Evolutionary conservation across 805 yeast species (phyloP).

Genomic region (Maudiozyma serrabonitensis): DNA sequence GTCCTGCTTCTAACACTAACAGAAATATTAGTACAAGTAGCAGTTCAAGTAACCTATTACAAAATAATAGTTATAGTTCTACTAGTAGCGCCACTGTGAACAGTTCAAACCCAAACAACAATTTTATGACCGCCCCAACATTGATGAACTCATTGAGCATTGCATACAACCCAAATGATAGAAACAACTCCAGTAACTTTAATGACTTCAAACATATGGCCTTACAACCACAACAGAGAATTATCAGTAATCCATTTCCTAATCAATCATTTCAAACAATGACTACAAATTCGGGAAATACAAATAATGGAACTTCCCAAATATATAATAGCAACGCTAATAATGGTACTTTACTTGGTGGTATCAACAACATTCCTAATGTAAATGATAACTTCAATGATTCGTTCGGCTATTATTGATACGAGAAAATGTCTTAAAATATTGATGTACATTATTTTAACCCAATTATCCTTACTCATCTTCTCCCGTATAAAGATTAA

Average conservation of each 20-base stretch:
- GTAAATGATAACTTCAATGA: background rate
- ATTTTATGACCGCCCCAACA: constrained; percentile 4
- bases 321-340: background rate
- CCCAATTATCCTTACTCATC: no score
- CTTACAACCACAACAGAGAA: constrained; percentile 10
- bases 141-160: constrained; percentile 5
- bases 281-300: background rate
- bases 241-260: constrained; percentile 17
- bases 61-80: constrained; percentile 2
- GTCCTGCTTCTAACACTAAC: background rate
- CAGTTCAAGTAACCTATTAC: constrained; percentile 12
- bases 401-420: constrained; percentile 2
- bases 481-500: no score
- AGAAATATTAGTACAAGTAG: constrained; percentile 6
- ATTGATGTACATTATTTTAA: no score
- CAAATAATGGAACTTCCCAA: background rate
- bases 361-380: background rate
- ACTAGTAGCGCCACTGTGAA: constrained; percentile 1
- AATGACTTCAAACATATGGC: constrained; percentile 1
- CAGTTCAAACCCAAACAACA: background rate
- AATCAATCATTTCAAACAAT: constrained; percentile 3
- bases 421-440: no score
- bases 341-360: background rate
- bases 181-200: background rate
- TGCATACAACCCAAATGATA: constrained; percentile 2